Conservation (phyloP, 2,329 filamentous ascomycete species). For the Botrytis pseudocinerea region DNA sequence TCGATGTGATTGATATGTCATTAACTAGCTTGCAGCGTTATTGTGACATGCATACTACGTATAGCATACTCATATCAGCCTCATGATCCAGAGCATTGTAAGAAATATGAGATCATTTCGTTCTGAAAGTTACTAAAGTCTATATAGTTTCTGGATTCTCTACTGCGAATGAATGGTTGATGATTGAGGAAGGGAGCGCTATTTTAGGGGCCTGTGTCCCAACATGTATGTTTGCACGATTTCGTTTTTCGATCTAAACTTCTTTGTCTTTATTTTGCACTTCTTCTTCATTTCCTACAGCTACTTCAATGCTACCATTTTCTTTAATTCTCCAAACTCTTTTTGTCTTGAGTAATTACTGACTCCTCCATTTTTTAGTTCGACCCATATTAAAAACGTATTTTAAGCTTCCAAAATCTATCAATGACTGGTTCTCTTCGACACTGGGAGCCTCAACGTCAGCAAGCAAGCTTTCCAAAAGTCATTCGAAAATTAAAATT, state of each 20-base stretch:
- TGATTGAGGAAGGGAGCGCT: conserved; percentile 21
- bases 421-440: conserved; percentile 13
- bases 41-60: conserved; percentile 20
- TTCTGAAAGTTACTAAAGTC: not conserved
- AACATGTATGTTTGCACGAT: conserved; percentile 2
- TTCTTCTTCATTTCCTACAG: not conserved
- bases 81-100: conserved; percentile 8
- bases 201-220: conserved; percentile 21
- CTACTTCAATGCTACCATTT: not conserved
- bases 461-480: not conserved
- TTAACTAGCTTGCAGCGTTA: conserved; percentile 14
- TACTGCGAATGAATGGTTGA: conserved; percentile 13
- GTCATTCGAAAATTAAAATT: not conserved
- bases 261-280: not conserved
- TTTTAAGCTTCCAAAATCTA: conserved; percentile 11
- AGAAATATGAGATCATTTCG: not conserved
- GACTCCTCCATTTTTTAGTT: not conserved
- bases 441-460: no score
- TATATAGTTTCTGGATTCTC: conserved; percentile 14
- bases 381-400: conserved; percentile 11
- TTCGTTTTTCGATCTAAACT: not conserved
- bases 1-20: not conserved
- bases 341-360: not conserved
- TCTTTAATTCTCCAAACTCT: not conserved
- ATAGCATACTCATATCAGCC: conserved; percentile 20